Conservation (phyloP, 805 yeast species). For the Helenozyma rhizophorensis region DNA sequence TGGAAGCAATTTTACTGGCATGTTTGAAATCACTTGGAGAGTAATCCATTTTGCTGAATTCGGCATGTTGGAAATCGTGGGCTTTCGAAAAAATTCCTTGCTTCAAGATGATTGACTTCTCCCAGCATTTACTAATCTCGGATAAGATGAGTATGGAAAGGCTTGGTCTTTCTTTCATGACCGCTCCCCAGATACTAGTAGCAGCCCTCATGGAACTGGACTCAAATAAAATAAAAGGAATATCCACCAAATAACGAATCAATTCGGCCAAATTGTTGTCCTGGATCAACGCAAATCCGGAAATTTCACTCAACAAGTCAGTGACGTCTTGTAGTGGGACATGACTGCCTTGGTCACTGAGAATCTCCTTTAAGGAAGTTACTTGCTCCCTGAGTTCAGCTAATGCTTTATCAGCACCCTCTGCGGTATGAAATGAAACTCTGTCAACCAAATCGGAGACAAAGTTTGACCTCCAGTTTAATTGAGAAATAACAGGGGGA, state of each 20-base stretch:
- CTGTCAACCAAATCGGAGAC: conserved; percentile 30
- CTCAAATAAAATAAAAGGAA: conserved; percentile 70
- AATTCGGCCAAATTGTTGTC: conserved; percentile 42
- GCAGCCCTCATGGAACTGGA: conserved; percentile 58
- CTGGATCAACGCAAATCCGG: conserved; percentile 32
- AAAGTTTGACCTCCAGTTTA: conserved; percentile 59
- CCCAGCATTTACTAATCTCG: conserved; percentile 70
- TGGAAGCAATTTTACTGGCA: conserved; percentile 48
- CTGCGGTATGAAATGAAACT: conserved; percentile 22
- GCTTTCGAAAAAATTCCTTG: conserved; percentile 62
- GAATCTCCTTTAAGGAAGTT: conserved; percentile 9
- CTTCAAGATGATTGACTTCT: conserved; percentile 51
- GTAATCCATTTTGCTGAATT: conserved; percentile 77
- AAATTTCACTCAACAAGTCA: conserved; percentile 42
- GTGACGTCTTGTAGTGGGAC: conserved; percentile 27
- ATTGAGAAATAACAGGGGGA: conserved; percentile 72
- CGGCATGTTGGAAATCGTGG: conserved; percentile 55
- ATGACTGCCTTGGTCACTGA: conserved; percentile 5
- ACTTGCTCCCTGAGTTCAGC: conserved; percentile 25
- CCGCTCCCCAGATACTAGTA: conserved; percentile 74
- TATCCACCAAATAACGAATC: conserved; percentile 48
- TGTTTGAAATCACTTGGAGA: conserved; percentile 71
- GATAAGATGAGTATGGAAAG: conserved; percentile 57
- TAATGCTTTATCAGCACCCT: conserved; percentile 26
- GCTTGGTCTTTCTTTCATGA: conserved; percentile 62